Base-by-base conservation (phyloP, 306 rosid species). In the Cucumis melo region DNA sequence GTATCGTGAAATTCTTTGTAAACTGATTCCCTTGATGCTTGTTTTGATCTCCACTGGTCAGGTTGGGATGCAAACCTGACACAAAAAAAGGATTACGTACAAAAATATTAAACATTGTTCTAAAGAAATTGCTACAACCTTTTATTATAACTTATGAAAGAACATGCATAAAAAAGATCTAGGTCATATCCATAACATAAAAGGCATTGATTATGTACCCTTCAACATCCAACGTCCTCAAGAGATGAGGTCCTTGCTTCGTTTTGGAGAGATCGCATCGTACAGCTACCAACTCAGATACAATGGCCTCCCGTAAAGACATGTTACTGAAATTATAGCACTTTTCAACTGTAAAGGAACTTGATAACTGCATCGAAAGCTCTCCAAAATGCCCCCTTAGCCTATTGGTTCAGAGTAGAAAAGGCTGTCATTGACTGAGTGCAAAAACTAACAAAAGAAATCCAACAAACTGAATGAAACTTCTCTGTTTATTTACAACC, bases 41-140 rank as follows among this genome's bases (percentile, higher is more conserved):
- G 96, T 81, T 77, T 90, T 74, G 95, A 87, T 90, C 91, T 90
- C 99, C 99, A 94, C 77, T 85, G 93, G 68, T 90, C 95, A 80
- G 97, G 96, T 80, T 78, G 84, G 66, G 87, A 71, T 81, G 91
- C 89, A 87, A 81, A 94, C 73, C 97, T 94, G 89, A 77, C 42
- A 76, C 76, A 41, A 78, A 78, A 78, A 81, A 3, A 80, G 50
- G 71, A 68, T 72, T 72, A 50, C 36, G 44, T 44, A 44, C 44
- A 48, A 68, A 23, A 36, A 32, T 38, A 61, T 6, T 32, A 58
- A 55, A 13, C 46, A 1, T 24, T 59, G 67, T 24, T 71, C 55
- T 23, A 74, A 73, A 55, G 65, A 42, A 17, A 19, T 24, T 24
- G 85, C 84, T 29, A 63, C 64, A 60, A 34, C 6, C 6, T 58